A percentile compares a stretch with the other conserved stretches of the same genome.
phyloP scores from a whole-genome alignment of 176 grass and related monocot genomes.

The Sorghum bicolor region Sorghum_bicolor_NCBIv3 NC_012870.2:75443501-75444000 shows the following conservation, averaged over 20 bases:
- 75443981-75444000: background rate
- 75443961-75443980: background rate
- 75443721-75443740: background rate
- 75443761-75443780: background rate
- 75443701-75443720: background rate
- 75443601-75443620: slow-evolving; percentile 99
- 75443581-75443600: slow-evolving; percentile 39
- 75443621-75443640: slow-evolving; percentile 85
- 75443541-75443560: slow-evolving; percentile 14
- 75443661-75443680: slow-evolving; percentile 93
- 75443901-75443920: slow-evolving; percentile 86
- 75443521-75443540: background rate
- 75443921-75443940: slow-evolving; percentile 84
- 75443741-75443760: background rate
- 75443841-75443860: background rate
- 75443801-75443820: background rate
- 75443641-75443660: slow-evolving; percentile 94
- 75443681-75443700: slow-evolving; percentile 99
- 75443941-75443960: slow-evolving; percentile 69
- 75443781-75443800: background rate
- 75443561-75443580: slow-evolving; percentile 8
- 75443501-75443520: slow-evolving; percentile 32
- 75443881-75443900: slow-evolving; percentile 86
- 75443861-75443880: slow-evolving; percentile 88
- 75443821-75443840: background rate